Evolutionary conservation across 768 basidiomycete species (phyloP).

Genomic region (Heimioporus sp.): DNA sequence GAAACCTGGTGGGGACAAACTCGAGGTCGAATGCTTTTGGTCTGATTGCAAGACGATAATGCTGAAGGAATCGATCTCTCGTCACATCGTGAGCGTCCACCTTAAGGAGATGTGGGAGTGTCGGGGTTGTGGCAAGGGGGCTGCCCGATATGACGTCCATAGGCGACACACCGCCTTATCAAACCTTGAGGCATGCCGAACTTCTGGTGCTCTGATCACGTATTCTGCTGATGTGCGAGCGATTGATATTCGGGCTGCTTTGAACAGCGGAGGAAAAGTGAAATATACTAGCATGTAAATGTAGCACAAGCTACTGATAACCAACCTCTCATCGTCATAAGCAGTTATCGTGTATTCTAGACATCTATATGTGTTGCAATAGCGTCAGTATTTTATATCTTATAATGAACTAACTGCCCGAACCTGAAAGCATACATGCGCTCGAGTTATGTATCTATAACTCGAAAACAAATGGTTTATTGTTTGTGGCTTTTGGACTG

Average conservation of each 20-base stretch:
- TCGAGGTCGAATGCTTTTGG: slow-evolving; percentile 8
- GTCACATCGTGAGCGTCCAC: slow-evolving; percentile 10
- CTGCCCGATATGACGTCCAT: slow-evolving; percentile 9
- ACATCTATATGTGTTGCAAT: too few relatives aligned
- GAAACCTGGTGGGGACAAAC: slow-evolving; percentile 9
- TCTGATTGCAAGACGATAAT: slow-evolving; percentile 13
- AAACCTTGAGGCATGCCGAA: neutral
- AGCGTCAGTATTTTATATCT: too few relatives aligned
- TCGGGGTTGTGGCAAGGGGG: slow-evolving; percentile 9
- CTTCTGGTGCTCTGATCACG: slow-evolving; percentile 4
- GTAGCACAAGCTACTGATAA: neutral
- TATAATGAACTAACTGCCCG: neutral
- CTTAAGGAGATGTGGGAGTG: slow-evolving; percentile 16
- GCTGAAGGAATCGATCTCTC: slow-evolving; percentile 21
- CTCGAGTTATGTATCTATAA: too few relatives aligned
- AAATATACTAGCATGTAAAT: neutral
- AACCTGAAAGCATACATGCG: too few relatives aligned
- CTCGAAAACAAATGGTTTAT: too few relatives aligned
- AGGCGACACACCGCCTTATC: slow-evolving; percentile 5
- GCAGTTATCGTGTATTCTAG: too few relatives aligned
- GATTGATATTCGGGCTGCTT: slow-evolving; percentile 4
- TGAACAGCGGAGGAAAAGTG: slow-evolving; percentile 1
- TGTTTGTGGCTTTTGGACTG: neutral
- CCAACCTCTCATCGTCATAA: too few relatives aligned
- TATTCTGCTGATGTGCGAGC: slow-evolving; percentile 2